Conservation (phyloP, 345 rosid species). For the Citrus trifoliata region DNA sequence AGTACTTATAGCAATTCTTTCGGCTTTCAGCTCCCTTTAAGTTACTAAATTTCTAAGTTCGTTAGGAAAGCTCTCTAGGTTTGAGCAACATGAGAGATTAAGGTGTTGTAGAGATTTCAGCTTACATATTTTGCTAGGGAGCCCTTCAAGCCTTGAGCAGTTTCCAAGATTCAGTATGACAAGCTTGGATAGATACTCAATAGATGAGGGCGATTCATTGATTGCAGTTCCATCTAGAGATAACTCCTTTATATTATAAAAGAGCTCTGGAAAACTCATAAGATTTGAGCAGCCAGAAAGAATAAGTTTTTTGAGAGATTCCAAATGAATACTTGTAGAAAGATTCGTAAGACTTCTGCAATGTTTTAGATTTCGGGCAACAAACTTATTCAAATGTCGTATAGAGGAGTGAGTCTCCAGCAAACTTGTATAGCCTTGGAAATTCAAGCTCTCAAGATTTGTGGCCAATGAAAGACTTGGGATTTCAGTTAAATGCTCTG, state of each 20-base stretch:
- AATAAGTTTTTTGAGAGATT: no score
- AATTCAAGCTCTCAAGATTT: neutral
- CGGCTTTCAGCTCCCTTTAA: neutral
- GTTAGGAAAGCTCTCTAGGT: neutral
- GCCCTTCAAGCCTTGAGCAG: no score
- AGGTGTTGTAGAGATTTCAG: neutral
- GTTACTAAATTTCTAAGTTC: neutral
- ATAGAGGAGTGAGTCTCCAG: neutral
- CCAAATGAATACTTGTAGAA: no score
- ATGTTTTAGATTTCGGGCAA: no score
- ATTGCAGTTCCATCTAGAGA: neutral
- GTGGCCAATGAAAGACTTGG: neutral
- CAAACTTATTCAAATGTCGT: neutral
- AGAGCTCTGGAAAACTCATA: no score
- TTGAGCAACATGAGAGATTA: neutral
- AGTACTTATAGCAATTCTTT: neutral
- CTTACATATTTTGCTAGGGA: neutral
- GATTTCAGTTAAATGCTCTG: neutral
- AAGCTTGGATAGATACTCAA: no score
- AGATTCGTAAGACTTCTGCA: no score
- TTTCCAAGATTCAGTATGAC: no score
- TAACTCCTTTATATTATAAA: no score
- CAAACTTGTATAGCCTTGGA: no score
- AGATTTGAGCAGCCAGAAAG: no score
- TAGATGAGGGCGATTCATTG: no score